Percentiles rank a stretch among this genome's conserved stretches.
Conservation (phyloP, 495 filamentous ascomycete species). For the Pyrenopolyporus hunteri region DNA sequence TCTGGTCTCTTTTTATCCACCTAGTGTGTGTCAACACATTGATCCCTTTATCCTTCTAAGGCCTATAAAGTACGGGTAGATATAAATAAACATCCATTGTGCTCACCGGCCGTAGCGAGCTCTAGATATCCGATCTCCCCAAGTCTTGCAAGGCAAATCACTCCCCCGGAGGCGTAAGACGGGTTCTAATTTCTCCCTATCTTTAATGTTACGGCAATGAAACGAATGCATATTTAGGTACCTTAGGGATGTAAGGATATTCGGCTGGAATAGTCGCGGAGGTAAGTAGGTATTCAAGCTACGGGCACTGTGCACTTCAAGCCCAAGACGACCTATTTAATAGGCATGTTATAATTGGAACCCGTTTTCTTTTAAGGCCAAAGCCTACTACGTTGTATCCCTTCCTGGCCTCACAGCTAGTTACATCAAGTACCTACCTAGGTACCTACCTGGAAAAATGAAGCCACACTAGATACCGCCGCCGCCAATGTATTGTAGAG, state of each 20-base stretch:
- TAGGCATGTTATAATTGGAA: constrained; percentile 9
- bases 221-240: not conserved
- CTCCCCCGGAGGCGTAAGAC: not conserved
- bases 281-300: not conserved
- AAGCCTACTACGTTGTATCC: not conserved
- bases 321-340: not conserved
- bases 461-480: not conserved
- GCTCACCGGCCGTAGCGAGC: too few relatives aligned
- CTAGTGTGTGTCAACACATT: too few relatives aligned
- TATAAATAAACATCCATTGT: too few relatives aligned
- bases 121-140: not conserved
- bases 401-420: not conserved
- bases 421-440: not conserved
- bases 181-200: constrained; percentile 9
- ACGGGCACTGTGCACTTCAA: constrained; percentile 19
- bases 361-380: not conserved
- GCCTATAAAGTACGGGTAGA: too few relatives aligned
- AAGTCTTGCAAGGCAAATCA: not conserved
- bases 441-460: not conserved
- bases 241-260: constrained; percentile 13
- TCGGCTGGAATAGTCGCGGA: constrained; percentile 3
- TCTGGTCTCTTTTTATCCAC: too few relatives aligned
- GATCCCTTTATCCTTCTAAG: too few relatives aligned
- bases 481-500: not conserved
- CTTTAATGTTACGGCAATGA: constrained; percentile 7